phyloP scores from a whole-genome alignment of 352 stramenopile genomes.

The Globisporangium rhizosaccharum region DNA sequence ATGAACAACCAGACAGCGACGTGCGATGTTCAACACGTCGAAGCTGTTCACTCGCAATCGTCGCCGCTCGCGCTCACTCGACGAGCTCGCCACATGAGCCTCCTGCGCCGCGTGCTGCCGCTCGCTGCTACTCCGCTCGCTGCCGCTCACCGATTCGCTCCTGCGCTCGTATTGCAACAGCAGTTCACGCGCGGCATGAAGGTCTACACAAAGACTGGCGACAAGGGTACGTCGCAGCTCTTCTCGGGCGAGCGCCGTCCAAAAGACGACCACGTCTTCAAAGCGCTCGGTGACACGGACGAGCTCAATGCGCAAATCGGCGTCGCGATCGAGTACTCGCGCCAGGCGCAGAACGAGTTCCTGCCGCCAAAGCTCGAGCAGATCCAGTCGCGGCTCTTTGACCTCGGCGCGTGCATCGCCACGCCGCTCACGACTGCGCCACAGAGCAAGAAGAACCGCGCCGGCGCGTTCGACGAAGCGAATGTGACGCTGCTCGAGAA shows the following conservation, averaged over 20 bases:
- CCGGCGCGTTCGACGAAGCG: slow-evolving; percentile 48
- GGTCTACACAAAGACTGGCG: slow-evolving; percentile 91
- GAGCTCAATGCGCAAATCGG: slow-evolving; percentile 86
- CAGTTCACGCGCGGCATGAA: slow-evolving; percentile 50
- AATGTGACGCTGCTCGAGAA: slow-evolving; percentile 66
- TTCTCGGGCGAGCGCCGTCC: slow-evolving; percentile 85
- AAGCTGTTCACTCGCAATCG: too few relatives aligned
- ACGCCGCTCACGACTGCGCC: slow-evolving; percentile 69
- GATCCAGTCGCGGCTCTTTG: slow-evolving; percentile 89
- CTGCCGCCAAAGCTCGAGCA: slow-evolving; percentile 66
- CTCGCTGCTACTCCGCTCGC: neutral
- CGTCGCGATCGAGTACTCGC: slow-evolving; percentile 53
- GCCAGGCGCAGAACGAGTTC: slow-evolving; percentile 27
- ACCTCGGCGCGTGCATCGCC: slow-evolving; percentile 85
- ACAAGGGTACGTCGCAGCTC: slow-evolving; percentile 90
- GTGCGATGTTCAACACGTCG: neutral
- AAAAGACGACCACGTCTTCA: slow-evolving; percentile 87
- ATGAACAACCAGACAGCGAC: neutral
- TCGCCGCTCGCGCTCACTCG: neutral
- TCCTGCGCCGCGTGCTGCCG: neutral
- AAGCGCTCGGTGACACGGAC: slow-evolving; percentile 88
- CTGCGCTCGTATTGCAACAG: neutral
- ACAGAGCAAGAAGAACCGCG: slow-evolving; percentile 58
- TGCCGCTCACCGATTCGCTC: neutral
- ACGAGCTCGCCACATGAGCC: neutral